Evolutionary conservation across 2,329 filamentous ascomycete genomes (phyloP), one percentile per base, ranked within the genome.

Genomic region (Xylaria sp.): DNA sequence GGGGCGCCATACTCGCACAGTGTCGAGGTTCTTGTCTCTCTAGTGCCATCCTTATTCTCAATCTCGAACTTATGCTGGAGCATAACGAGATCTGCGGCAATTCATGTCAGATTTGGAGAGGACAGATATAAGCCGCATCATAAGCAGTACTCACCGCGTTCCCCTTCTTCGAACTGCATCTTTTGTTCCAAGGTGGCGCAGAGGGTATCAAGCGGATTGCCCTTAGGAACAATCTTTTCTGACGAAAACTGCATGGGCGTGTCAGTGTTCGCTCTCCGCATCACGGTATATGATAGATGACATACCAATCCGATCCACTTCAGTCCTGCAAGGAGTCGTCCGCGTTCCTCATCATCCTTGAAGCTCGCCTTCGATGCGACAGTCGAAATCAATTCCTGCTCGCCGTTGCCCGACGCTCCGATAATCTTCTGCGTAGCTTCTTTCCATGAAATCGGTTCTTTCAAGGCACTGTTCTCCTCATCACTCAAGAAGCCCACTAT

Each of bases 121-220:
- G 6, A n/a, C 20, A n/a, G 18, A 18, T 7, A n/a, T 46, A 7
- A 15, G 39, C 18, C 18, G 39, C 12, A 5, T 44, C 39, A 18
- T 7, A n/a, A n/a, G 41, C 6, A 32, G 32, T 23, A 57, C 54
- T 57, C 20, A 57, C 54, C 66, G 3, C 66, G 91, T 89, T 97
- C 94, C 70, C 88, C 91, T 76, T 91, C 85, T 76, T 88, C 91
- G 81, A 91, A 97, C 81, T 92, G 88, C 93, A 97, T 97, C 89
- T 97, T 97, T 86, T 92, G 84, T 86, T 97, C 94, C 44, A 97
- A 88, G 2, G 90, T 92, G 46, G 93, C 94, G 83, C 94, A 97
- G 48, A 97, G 89, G n/a, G 92, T 95, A 81, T 97, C 94, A 28
- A 97, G 88, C 3, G 94, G 92, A 84, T 93, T 97, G 41, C 41